Evolutionary conservation across 345 rosid genomes (phyloP).

Genomic region (Erodium maritimum): DNA sequence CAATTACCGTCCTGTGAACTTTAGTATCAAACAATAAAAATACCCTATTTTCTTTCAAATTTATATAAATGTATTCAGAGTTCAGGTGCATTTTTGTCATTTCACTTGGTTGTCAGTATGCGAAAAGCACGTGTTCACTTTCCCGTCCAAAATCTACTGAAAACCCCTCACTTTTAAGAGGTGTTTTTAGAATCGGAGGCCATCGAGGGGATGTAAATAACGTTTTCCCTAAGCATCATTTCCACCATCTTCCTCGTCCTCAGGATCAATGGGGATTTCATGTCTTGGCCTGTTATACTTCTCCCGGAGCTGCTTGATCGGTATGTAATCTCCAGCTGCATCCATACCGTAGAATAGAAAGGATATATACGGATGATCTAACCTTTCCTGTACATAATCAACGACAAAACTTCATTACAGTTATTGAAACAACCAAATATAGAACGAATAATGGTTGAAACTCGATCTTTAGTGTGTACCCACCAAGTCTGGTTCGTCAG

Average conservation of each 20-base stretch:
- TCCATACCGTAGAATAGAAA: slow-evolving; percentile 78
- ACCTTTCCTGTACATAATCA: slow-evolving; percentile 51
- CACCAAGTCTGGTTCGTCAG: slow-evolving; percentile 55
- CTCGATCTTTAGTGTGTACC: slow-evolving; percentile 10
- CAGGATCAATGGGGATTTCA: slow-evolving; percentile 53
- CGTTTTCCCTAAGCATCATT: too few species aligned
- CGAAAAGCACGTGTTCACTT: too few species aligned
- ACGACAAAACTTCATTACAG: not conserved
- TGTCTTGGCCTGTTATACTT: slow-evolving; percentile 64
- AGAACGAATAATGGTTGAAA: not conserved
- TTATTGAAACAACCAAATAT: not conserved
- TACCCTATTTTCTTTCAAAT: too few species aligned
- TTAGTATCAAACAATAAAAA: too few species aligned
- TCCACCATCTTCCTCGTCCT: slow-evolving; percentile 30
- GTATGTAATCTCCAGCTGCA: slow-evolving; percentile 82
- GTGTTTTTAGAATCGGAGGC: too few species aligned
- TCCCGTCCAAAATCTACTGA: too few species aligned
- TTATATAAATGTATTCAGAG: too few species aligned
- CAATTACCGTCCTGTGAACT: too few species aligned
- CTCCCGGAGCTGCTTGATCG: slow-evolving; percentile 82
- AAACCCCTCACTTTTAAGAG: too few species aligned
- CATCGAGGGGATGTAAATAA: too few species aligned
- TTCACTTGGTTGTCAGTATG: too few species aligned
- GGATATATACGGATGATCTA: slow-evolving; percentile 80
- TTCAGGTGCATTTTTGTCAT: too few species aligned